Conservation (phyloP, 441 rosid species). For the Hypseocharis bilobata region DNA sequence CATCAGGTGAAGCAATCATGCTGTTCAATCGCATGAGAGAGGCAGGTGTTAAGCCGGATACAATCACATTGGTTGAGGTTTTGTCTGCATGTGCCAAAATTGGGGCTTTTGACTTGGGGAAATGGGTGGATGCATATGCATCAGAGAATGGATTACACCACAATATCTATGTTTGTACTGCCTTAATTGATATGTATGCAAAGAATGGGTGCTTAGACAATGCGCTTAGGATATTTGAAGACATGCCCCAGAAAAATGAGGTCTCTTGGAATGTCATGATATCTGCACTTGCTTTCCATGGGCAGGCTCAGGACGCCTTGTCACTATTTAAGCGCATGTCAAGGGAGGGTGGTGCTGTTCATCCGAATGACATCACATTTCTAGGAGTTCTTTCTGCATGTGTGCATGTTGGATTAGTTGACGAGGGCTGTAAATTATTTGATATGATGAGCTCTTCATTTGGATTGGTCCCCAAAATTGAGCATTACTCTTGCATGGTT, state of each 20-base stretch:
- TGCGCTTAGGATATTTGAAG: constrained; percentile 55
- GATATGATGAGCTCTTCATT: constrained; percentile 68
- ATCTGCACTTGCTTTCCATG: constrained; percentile 66
- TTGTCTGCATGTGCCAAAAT: constrained; percentile 68
- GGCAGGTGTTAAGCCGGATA: constrained; percentile 35
- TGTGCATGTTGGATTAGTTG: constrained; percentile 70
- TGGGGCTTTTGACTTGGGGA: constrained; percentile 70
- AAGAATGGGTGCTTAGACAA: constrained; percentile 64
- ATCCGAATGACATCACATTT: constrained; percentile 65
- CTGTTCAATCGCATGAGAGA: constrained; percentile 48
- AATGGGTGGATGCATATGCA: constrained; percentile 45
- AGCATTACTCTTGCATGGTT: constrained; percentile 81
- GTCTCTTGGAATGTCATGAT: constrained; percentile 92
- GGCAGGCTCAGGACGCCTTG: constrained; percentile 57
- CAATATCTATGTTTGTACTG: constrained; percentile 58
- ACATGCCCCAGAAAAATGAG: constrained; percentile 56
- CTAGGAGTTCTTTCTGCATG: constrained; percentile 72
- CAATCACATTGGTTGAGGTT: constrained; percentile 45
- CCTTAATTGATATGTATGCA: constrained; percentile 74
- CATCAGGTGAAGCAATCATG: constrained; percentile 51
- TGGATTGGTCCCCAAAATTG: too few relatives aligned
- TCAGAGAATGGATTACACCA: constrained; percentile 33
- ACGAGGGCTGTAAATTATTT: constrained; percentile 50
- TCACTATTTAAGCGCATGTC: constrained; percentile 48
- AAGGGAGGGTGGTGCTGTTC: constrained; percentile 28